Evolutionary conservation across 1,284 basidiomycete genomes (phyloP).

Genomic region (Megacollybia platyphylla): DNA sequence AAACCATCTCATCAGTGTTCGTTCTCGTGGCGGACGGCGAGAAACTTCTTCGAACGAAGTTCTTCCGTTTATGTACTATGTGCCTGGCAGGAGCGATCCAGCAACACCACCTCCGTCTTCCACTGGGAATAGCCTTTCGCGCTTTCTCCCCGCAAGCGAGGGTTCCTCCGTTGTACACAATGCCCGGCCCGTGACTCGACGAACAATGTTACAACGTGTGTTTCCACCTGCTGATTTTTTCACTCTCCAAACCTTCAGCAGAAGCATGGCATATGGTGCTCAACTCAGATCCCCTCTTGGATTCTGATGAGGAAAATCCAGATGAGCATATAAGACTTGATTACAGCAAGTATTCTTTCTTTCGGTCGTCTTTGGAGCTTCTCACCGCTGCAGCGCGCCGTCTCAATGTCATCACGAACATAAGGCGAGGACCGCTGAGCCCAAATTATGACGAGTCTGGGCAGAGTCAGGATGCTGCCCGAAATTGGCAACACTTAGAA

Average conservation of each 20-base stretch:
- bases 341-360: slow-evolving; percentile 34
- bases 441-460: slow-evolving; percentile 14
- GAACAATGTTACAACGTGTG: slow-evolving; percentile 2
- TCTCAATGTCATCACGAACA: slow-evolving; percentile 29
- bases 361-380: background rate
- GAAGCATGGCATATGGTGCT: slow-evolving; percentile 61
- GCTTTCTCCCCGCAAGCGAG: background rate
- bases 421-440: slow-evolving; percentile 27
- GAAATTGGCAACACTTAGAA: slow-evolving; percentile 22
- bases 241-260: slow-evolving; percentile 15
- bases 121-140: background rate
- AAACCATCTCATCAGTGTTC: background rate
- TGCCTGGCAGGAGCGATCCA: slow-evolving; percentile 15
- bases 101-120: background rate
- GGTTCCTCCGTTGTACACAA: too few relatives aligned
- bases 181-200: background rate
- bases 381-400: slow-evolving; percentile 29
- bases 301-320: slow-evolving; percentile 59
- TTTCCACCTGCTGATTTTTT: slow-evolving; percentile 2
- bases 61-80: slow-evolving; percentile 26
- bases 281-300: slow-evolving; percentile 48
- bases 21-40: slow-evolving; percentile 5
- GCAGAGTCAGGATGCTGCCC: background rate
- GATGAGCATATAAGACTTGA: slow-evolving; percentile 53
- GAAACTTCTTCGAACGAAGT: slow-evolving; percentile 17